Base-by-base conservation (phyloP, 306 rosid species). In the Mimosa pudica region DNA sequence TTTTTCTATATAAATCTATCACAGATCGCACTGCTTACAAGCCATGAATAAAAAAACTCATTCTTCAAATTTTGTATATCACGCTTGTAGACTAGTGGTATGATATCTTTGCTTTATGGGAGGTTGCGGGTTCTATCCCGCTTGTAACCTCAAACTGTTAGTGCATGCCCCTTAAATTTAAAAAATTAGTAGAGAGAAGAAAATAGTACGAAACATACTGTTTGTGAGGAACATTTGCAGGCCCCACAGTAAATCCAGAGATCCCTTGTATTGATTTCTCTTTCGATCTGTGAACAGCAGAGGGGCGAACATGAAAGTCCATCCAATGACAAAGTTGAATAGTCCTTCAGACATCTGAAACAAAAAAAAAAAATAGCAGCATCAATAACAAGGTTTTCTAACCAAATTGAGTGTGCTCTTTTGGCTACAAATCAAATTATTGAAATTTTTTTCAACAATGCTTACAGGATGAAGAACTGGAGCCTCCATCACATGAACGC, bases 261-360 rank as follows among this genome's bases (percentile, higher is more conserved):
- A 91, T 38, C 94, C 88, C 77, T 84, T 90, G 85, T 79, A 94
- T 84, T 91, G 81, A 77, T 91, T 87, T 82, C 90, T 85, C 82
- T 82, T 85, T 24, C 58, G 69, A 82, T 94, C 97, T 8, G 97
- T 91, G 89, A 85, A 91, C 60, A 92, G 89, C 86, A 92, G 81
- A 7, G 98, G 97, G 73, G 93, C 97, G 83, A 92, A 94, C 97
- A 94, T 88, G 74, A 94, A 80, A 4, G 97, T 94, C 98, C 98
- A 94, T 71, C 92, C 97, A 66, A 92, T 86, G 51, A 92, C 98
- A 78, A 94, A 94, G 84, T 92, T 92, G 90, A 94, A 94, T 13
- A 55, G 30, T 69, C 97, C 98, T 85, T 94, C 97, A 47, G 89
- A 82, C 90, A 94, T 91, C 97, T 94, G 80, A 75, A 75, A 61